Evolutionary conservation across 2,329 filamentous ascomycete genomes (phyloP).

Genomic region (Anisogramma anomala): DNA sequence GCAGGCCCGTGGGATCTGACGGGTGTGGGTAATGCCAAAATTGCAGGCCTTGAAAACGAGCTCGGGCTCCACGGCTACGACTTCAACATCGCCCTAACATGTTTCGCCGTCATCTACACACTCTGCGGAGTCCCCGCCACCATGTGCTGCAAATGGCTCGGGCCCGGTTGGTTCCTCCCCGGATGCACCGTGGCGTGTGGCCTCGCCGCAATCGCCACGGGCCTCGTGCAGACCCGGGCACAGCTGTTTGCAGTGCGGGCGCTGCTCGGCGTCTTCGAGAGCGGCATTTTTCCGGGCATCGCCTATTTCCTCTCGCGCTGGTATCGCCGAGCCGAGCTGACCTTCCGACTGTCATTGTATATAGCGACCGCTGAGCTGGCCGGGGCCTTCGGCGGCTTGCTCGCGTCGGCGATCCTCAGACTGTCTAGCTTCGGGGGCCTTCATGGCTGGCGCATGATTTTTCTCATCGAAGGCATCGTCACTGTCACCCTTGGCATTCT

Average conservation of each 20-base stretch:
- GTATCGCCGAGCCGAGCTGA: conserved; percentile 51
- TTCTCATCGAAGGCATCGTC: conserved; percentile 59
- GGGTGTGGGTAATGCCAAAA: conserved; percentile 44
- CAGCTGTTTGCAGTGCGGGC: conserved; percentile 42
- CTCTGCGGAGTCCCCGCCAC: conserved; percentile 51
- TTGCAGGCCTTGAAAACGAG: conserved; percentile 44
- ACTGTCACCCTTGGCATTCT: conserved; percentile 40
- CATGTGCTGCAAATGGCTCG: conserved; percentile 49
- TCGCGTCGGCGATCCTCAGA: conserved; percentile 49
- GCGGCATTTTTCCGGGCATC: conserved; percentile 53
- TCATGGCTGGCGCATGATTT: conserved; percentile 57
- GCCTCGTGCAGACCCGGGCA: conserved; percentile 41
- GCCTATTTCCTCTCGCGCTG: conserved; percentile 52
- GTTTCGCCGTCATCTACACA: conserved; percentile 54
- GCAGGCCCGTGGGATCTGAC: too few species aligned
- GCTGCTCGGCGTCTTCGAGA: conserved; percentile 47
- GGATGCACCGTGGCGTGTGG: conserved; percentile 44
- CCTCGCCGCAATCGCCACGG: conserved; percentile 44
- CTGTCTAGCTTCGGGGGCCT: conserved; percentile 45
- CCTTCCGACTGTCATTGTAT: conserved; percentile 49
- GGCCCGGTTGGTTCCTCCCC: conserved; percentile 52
- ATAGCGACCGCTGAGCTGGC: conserved; percentile 53
- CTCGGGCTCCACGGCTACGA: conserved; percentile 42
- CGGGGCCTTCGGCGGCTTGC: conserved; percentile 53
- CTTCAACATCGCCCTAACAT: conserved; percentile 47